These are phyloP conservation scores for Handroanthus guayacan DNA, from an alignment of 257 asterid genomes.

Conservation along the genomic window DNA sequence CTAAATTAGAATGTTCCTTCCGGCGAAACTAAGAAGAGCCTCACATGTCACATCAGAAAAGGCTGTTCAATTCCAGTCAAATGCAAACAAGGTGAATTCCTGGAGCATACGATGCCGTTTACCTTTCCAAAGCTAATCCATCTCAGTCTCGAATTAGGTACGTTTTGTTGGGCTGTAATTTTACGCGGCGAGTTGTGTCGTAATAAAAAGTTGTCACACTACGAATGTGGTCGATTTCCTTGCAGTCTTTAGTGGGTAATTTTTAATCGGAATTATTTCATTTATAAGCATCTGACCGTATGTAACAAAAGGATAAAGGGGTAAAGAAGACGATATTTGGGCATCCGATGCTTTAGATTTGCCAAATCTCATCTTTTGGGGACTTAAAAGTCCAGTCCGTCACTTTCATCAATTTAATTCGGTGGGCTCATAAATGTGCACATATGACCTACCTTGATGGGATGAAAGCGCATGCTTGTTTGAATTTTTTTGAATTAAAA, in stretches of 20 bases:
- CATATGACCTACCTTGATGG: not conserved
- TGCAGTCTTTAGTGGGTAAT: too few relatives aligned
- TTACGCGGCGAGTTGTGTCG: conserved; percentile 26
- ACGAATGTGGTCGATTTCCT: too few relatives aligned
- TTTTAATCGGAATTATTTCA: too few relatives aligned
- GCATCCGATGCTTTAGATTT: conserved; percentile 22
- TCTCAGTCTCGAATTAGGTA: not conserved
- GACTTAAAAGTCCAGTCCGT: not conserved
- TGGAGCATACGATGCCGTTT: conserved; percentile 33
- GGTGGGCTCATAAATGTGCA: not conserved
- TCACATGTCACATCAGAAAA: not conserved
- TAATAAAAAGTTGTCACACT: too few relatives aligned
- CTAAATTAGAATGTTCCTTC: too few relatives aligned
- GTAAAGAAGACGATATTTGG: not conserved
- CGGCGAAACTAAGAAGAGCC: not conserved
- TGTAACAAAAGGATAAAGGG: not conserved
- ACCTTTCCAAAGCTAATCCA: not conserved
- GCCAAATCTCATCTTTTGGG: not conserved
- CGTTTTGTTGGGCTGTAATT: not conserved
- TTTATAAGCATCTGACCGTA: not conserved
- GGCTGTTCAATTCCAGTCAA: not conserved
- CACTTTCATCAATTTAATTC: conserved; percentile 13
- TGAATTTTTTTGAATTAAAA: too few relatives aligned
- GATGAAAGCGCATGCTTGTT: too few relatives aligned
- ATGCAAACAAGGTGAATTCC: not conserved